Percentiles rank a stretch among this genome's conserved stretches.
phyloP scores from a whole-genome alignment of 495 filamentous ascomycete species.

The Penicillium psychrofluorescens region DNA sequence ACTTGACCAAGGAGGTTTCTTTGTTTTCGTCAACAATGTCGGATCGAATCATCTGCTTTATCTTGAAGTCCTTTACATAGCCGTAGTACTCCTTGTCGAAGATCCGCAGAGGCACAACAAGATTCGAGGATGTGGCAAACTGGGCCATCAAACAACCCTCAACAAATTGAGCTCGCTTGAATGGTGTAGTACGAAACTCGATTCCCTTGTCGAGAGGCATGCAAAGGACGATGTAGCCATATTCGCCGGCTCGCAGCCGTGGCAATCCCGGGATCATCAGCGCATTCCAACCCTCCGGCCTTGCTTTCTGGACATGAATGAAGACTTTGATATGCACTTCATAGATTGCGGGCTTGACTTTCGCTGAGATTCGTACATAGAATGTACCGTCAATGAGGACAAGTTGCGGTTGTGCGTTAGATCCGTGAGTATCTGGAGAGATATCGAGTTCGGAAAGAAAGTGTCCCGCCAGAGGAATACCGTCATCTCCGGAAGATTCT shows the following conservation, averaged over 20 bases:
- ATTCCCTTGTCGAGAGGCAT: constrained; percentile 20
- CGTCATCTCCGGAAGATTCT: neutral
- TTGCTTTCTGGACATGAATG: constrained; percentile 10
- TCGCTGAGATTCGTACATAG: constrained; percentile 9
- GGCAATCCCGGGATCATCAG: constrained; percentile 27
- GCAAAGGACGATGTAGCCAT: constrained; percentile 25
- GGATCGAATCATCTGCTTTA: constrained; percentile 22
- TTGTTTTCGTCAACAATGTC: constrained; percentile 1
- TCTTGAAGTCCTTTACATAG: constrained; percentile 23
- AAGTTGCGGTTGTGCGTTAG: constrained; percentile 10
- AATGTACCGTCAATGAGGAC: constrained; percentile 14
- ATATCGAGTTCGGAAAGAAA: neutral
- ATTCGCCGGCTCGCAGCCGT: constrained; percentile 10
- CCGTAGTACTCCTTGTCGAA: constrained; percentile 23
- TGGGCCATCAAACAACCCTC: constrained; percentile 30
- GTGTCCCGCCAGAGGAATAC: neutral
- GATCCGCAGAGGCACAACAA: constrained; percentile 23
- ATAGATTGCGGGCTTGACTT: constrained; percentile 11
- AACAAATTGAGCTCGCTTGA: constrained; percentile 17
- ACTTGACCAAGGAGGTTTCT: constrained; percentile 6
- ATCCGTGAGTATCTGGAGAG: neutral
- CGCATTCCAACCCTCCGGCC: constrained; percentile 21
- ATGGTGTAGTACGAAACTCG: constrained; percentile 26
- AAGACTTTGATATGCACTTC: constrained; percentile 13
- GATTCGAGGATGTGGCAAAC: constrained; percentile 14